These are phyloP conservation scores for Coemansia sp. DNA, from an alignment of 192 early-diverging fungal species.

Conservation along the genomic window DNA sequence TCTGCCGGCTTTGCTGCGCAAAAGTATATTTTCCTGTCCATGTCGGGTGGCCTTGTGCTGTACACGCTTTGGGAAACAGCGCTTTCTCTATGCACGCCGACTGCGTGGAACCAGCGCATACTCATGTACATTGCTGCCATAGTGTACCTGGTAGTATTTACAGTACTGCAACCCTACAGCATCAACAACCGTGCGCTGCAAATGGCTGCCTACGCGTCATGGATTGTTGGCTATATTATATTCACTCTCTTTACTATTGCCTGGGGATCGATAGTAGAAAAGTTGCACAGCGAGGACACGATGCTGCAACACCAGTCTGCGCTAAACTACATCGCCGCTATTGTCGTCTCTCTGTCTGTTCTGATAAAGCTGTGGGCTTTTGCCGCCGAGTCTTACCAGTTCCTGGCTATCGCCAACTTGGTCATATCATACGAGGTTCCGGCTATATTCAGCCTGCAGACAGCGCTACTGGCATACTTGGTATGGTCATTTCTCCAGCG, in stretches of 20 bases:
- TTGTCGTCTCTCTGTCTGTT: slow-evolving; percentile 15
- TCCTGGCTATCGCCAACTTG: slow-evolving; percentile 3
- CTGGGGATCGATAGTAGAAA: slow-evolving; percentile 30
- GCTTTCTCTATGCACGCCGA: slow-evolving; percentile 26
- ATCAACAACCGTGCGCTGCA: slow-evolving; percentile 18
- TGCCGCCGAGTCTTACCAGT: slow-evolving; percentile 33
- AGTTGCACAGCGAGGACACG: slow-evolving; percentile 2
- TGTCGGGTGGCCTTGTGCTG: slow-evolving; percentile 15
- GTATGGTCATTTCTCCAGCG: slow-evolving; percentile 24
- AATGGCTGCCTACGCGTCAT: slow-evolving; percentile 28
- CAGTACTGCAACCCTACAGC: slow-evolving; percentile 27
- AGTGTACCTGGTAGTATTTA: slow-evolving; percentile 30
- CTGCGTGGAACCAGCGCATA: slow-evolving; percentile 36
- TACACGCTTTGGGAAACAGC: slow-evolving; percentile 39
- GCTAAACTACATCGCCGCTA: slow-evolving; percentile 10
- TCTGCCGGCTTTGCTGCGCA: slow-evolving; percentile 14
- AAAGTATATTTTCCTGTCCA: slow-evolving; percentile 23
- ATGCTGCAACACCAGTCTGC: not conserved
- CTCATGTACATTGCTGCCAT: slow-evolving; percentile 40
- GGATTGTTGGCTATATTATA: slow-evolving; percentile 36
- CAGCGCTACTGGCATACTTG: slow-evolving; percentile 8
- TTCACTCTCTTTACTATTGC: slow-evolving; percentile 33
- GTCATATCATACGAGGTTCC: slow-evolving; percentile 24
- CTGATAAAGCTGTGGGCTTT: slow-evolving; percentile 32
- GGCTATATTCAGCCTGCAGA: slow-evolving; percentile 22